Conservation (phyloP, 176 grass and related monocot genomes). For the Poa pratensis region DNA sequence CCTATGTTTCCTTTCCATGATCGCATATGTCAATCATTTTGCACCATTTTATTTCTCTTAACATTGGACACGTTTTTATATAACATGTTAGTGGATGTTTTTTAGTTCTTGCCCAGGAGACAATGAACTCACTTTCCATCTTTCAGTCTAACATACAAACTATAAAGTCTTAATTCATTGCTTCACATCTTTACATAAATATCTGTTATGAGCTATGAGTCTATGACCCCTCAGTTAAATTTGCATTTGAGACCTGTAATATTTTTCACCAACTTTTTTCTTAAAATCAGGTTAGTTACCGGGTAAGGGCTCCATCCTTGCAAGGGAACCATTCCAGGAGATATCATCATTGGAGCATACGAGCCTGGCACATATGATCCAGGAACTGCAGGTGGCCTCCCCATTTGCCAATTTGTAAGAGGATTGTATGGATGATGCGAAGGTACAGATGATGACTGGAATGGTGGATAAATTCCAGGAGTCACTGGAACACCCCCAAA, state of each 20-base stretch:
- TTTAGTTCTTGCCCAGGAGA: constrained; percentile 32
- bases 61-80: background rate
- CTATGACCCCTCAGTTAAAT: constrained; percentile 27
- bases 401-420: constrained; percentile 75
- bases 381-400: constrained; percentile 64
- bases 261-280: background rate
- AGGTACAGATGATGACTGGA: constrained; percentile 63
- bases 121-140: constrained; percentile 20
- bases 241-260: constrained; percentile 2
- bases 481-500: constrained; percentile 52
- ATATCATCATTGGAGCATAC: constrained; percentile 77
- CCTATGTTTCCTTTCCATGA: background rate
- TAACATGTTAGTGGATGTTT: background rate
- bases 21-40: constrained; percentile 10
- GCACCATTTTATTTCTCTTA: constrained; percentile 1
- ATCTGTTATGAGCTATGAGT: background rate
- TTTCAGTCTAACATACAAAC: constrained; percentile 26
- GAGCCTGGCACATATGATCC: constrained; percentile 71
- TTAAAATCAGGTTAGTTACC: constrained; percentile 49
- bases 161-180: constrained; percentile 7
- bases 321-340: constrained; percentile 79
- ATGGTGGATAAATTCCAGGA: constrained; percentile 67
- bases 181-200: constrained; percentile 26
- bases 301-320: constrained; percentile 91
- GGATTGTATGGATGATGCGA: constrained; percentile 67